phyloP scores from a whole-genome alignment of 768 basidiomycete species.

The Coprinopsis cinerea region DNA sequence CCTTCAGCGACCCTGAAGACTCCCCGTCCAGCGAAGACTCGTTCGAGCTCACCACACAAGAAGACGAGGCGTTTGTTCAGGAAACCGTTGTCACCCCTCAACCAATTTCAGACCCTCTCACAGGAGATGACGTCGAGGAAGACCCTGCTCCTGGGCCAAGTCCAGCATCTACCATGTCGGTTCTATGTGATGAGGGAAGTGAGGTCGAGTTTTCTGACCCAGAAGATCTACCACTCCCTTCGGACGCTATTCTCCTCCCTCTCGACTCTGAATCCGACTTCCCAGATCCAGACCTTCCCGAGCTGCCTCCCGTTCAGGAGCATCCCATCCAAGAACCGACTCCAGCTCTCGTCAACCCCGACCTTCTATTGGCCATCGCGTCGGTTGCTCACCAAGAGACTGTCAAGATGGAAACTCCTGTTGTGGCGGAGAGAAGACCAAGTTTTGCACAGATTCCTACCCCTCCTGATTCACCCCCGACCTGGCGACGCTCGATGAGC shows the following conservation, averaged over 20 bases:
- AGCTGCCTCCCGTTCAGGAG: background rate
- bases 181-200: background rate
- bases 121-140: no score
- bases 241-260: background rate
- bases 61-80: no score
- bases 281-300: background rate
- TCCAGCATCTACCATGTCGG: background rate
- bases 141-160: no score
- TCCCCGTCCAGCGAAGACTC: no score
- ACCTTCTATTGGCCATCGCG: background rate
- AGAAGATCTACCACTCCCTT: background rate
- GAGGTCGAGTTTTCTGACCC: background rate
- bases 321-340: no score
- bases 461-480: conserved; percentile 5
- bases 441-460: conserved; percentile 10
- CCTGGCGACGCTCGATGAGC: background rate
- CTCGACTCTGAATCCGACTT: background rate
- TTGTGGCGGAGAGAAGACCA: no score
- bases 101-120: no score
- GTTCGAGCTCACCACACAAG: no score
- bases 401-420: no score
- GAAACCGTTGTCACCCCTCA: no score
- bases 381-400: no score
- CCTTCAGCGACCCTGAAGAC: background rate
- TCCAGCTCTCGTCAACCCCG: background rate